Evolutionary conservation across 2,329 filamentous ascomycete species (phyloP).

Genomic region (Dothiorella sarmentorum): DNA sequence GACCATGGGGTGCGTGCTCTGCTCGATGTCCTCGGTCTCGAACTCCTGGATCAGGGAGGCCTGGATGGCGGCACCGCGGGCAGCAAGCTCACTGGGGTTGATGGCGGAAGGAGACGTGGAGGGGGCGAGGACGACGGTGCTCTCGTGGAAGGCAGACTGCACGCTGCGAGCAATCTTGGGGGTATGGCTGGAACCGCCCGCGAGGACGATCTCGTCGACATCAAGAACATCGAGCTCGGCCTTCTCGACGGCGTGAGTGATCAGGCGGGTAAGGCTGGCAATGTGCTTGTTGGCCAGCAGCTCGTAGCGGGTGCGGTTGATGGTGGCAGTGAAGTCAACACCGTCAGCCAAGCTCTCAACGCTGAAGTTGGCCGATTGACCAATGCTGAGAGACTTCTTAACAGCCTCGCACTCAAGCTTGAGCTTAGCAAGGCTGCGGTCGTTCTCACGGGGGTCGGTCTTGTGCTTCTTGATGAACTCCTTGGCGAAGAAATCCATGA

Average conservation of each 20-base stretch:
- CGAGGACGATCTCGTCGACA: conserved; percentile 90
- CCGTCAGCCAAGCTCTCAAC: conserved; percentile 88
- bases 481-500: conserved; percentile 96
- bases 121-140: conserved; percentile 75
- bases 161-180: conserved; percentile 87
- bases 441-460: conserved; percentile 75
- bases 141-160: conserved; percentile 73
- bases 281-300: conserved; percentile 83
- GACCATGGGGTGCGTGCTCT: conserved; percentile 92
- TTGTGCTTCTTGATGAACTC: conserved; percentile 98
- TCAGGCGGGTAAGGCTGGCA: conserved; percentile 78
- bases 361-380: conserved; percentile 84
- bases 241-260: conserved; percentile 84
- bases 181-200: conserved; percentile 88
- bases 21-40: conserved; percentile 87
- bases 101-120: conserved; percentile 73
- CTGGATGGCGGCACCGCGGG: conserved; percentile 90
- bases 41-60: conserved; percentile 93
- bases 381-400: conserved; percentile 88
- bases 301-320: conserved; percentile 93
- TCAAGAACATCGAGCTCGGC: conserved; percentile 88
- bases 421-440: conserved; percentile 82
- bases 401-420: conserved; percentile 86
- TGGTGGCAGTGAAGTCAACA: conserved; percentile 83
- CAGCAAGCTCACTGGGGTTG: conserved; percentile 88